phyloP scores from a whole-genome alignment of 1,139 yeast species.

The Debaryomyces coudertii region DNA sequence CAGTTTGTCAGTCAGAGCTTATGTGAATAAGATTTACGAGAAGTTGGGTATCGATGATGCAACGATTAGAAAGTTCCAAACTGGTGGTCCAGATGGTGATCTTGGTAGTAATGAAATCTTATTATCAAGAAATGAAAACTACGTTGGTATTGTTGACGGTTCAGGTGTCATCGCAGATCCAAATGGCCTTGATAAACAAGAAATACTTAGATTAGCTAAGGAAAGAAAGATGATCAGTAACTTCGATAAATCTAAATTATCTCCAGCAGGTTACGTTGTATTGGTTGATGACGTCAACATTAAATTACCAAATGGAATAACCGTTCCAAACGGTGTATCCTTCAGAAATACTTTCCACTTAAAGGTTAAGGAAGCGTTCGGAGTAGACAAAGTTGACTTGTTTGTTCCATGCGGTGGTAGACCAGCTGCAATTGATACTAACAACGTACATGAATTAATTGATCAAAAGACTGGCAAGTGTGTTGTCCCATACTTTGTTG shows the following conservation, averaged over 20 bases:
- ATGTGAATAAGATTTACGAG: constrained; percentile 85
- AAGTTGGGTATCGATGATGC: constrained; percentile 65
- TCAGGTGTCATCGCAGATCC: constrained; percentile 95
- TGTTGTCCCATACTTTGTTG: constrained; percentile 85
- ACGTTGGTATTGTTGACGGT: constrained; percentile 92
- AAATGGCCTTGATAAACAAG: constrained; percentile 79
- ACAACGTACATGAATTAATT: constrained; percentile 73
- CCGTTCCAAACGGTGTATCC: constrained; percentile 82
- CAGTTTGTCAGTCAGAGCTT: constrained; percentile 89
- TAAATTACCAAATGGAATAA: constrained; percentile 73
- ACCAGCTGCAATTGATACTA: constrained; percentile 92
- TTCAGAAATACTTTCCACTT: constrained; percentile 93
- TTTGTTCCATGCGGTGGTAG: constrained; percentile 99
- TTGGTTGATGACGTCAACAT: constrained; percentile 85
- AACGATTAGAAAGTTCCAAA: constrained; percentile 77
- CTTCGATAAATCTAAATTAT: constrained; percentile 68
- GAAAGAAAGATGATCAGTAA: constrained; percentile 74
- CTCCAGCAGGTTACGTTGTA: constrained; percentile 77
- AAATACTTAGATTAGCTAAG: constrained; percentile 77
- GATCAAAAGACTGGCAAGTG: constrained; percentile 77
- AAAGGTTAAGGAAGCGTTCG: constrained; percentile 65
- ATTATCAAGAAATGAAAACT: constrained; percentile 77
- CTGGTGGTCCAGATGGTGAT: constrained; percentile 99
- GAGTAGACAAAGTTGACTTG: constrained; percentile 64
- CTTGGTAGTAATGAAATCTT: constrained; percentile 94